Evolutionary conservation across 1,139 yeast genomes (phyloP).

Genomic region (Saccharomycopsis hybrid): DNA sequence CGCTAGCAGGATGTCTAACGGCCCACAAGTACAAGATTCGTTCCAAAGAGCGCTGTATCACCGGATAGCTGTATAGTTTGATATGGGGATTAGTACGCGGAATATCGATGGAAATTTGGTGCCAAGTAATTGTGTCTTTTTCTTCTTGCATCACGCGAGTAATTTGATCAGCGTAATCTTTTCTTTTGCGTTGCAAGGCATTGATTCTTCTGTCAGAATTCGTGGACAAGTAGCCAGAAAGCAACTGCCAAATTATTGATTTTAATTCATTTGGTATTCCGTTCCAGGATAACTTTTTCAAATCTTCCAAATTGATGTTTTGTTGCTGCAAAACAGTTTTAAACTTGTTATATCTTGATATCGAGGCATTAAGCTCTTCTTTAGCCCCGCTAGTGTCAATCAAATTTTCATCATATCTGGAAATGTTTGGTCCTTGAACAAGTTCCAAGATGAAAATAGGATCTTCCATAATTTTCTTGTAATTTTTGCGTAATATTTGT

Average conservation of each 20-base stretch:
- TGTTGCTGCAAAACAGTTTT: conserved; percentile 49
- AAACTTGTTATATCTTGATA: conserved; percentile 61
- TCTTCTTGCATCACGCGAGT: conserved; percentile 49
- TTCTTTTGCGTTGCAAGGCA: conserved; percentile 71
- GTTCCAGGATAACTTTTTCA: conserved; percentile 84
- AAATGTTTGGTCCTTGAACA: conserved; percentile 17
- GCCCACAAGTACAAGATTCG: conserved; percentile 91
- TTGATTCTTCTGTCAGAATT: conserved; percentile 68
- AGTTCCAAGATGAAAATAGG: conserved; percentile 36
- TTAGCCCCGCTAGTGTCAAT: conserved; percentile 25
- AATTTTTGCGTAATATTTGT: conserved; percentile 25
- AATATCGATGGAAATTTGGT: conserved; percentile 91
- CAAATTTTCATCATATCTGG: conserved; percentile 19
- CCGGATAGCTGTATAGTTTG: conserved; percentile 57
- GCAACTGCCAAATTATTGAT: conserved; percentile 82
- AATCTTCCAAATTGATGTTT: conserved; percentile 57
- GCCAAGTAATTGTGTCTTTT: conserved; percentile 81
- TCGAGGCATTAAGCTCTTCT: conserved; percentile 51
- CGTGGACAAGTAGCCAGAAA: conserved; percentile 86
- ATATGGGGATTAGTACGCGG: conserved; percentile 91
- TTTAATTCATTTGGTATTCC: conserved; percentile 83
- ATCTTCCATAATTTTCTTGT: conserved; percentile 28
- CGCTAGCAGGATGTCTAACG: conserved; percentile 94
- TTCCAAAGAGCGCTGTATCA: conserved; percentile 74
- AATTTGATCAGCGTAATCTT: conserved; percentile 65